Percentiles rank a stretch among this genome's conserved stretches.
Conservation (phyloP, 2,329 filamentous ascomycete species). For the Colletotrichum horii region DNA sequence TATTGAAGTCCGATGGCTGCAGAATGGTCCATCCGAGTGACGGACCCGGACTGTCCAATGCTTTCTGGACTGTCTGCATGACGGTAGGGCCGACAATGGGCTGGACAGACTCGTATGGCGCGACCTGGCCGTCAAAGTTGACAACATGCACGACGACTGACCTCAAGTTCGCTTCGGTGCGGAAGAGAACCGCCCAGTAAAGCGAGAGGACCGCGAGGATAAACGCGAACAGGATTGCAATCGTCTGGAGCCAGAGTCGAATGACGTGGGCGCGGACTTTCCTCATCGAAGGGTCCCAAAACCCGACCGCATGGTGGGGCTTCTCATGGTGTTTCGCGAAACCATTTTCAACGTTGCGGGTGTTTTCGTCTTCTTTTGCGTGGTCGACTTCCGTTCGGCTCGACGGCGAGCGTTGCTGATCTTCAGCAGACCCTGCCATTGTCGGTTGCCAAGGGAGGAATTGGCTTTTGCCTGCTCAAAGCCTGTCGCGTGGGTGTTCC, state of each 20-base stretch:
- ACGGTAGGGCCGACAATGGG: constrained; percentile 64
- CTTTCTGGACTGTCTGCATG: constrained; percentile 47
- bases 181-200: constrained; percentile 65
- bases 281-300: constrained; percentile 43
- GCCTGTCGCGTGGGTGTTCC: not conserved
- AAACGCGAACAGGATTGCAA: constrained; percentile 54
- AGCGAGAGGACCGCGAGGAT: constrained; percentile 62
- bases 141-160: constrained; percentile 62
- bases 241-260: constrained; percentile 29
- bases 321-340: not conserved
- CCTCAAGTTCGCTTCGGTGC: constrained; percentile 51
- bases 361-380: not conserved
- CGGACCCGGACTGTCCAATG: constrained; percentile 40
- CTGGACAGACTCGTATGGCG: constrained; percentile 53
- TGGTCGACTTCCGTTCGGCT: not conserved
- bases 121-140: constrained; percentile 63
- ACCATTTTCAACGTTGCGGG: not conserved
- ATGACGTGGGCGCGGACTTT: constrained; percentile 31
- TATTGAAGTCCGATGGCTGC: constrained; percentile 54
- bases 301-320: constrained; percentile 42
- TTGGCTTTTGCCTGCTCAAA: not conserved
- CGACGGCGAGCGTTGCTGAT: not conserved
- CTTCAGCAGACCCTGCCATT: not conserved
- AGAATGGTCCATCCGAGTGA: constrained; percentile 57
- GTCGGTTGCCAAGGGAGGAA: not conserved